Base-by-base conservation (phyloP, 2,329 filamentous ascomycete genomes). In the Aspergillus sp. region DNA sequence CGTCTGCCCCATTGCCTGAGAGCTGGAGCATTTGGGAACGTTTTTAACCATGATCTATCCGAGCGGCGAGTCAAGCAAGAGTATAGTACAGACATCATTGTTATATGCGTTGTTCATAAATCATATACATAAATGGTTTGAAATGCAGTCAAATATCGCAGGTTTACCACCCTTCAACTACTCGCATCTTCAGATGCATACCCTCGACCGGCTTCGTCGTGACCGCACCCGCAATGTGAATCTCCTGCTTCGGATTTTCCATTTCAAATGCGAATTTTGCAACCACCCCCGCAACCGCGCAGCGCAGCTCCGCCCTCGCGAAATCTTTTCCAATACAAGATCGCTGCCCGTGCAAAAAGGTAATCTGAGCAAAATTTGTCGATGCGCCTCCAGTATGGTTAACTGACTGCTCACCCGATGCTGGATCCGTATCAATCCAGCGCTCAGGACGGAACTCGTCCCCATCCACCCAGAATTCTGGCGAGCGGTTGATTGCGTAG, bases 401-500 rank as follows among this genome's bases (percentile, higher is more conserved):
- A 5, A 81, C 81, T 3, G 69, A 65, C 4, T 57, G 72, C 4
- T 75, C 68, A 2, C 80, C 82, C 66, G 87, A 81, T 87, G 89
- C 57, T 2, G 53, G 53, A 81, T 85, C 25, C 78, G 82, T 34
- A 72, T 81, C 55, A 79, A 89, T 82, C 91, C 91, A 94, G 15
- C 91, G 83, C 45, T 93, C 91, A 0, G 93, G 93, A 49, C 89
- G 84, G 81, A 97, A 97, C 47, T 85, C 80, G 13, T 78, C 79
- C 0, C 91, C 91, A 66, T 92, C 89, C 1, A 93, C 93, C 93
- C 93, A 97, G 50, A 93, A 83, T 1, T 80, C 76, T 22, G 80
- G 81, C 57, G 85, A 87, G 25, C 85, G 86, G 80, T 97, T 96
- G 72, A 89, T 86, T 9, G 90, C 91, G 82, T 83, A 84, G 0